Percentiles rank a stretch among this genome's conserved stretches.
phyloP scores from a whole-genome alignment of 164 flowering plant genomes.

The Vitis rotundifolia region DNA sequence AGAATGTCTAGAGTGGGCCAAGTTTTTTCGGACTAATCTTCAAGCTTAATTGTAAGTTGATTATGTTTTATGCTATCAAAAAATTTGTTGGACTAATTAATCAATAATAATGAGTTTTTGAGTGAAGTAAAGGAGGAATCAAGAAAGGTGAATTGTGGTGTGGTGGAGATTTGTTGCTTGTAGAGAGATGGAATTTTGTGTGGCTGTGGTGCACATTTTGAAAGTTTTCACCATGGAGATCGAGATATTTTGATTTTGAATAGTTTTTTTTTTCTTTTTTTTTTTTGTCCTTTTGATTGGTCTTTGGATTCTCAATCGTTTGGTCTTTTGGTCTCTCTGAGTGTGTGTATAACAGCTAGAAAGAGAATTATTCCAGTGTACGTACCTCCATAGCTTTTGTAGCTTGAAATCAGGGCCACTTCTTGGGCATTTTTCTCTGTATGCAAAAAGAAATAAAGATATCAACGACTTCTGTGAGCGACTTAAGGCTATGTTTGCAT shows the following conservation, averaged over 20 bases:
- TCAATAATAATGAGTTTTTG: no score
- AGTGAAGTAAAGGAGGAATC: no score
- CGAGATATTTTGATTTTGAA: background rate
- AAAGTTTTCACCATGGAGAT: background rate
- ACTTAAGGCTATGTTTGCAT: background rate
- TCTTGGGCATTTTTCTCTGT: background rate
- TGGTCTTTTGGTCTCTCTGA: background rate
- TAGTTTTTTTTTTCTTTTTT: no score
- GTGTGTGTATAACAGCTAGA: constrained; percentile 1
- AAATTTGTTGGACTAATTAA: no score
- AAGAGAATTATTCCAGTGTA: background rate
- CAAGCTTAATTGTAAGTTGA: no score
- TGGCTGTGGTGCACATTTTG: background rate
- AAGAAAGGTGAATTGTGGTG: background rate
- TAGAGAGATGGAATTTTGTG: background rate
- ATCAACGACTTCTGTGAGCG: background rate
- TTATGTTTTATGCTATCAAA: no score
- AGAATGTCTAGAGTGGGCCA: no score
- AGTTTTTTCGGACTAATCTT: no score
- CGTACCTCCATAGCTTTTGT: background rate
- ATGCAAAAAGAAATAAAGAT: background rate
- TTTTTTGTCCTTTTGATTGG: background rate
- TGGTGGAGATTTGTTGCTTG: constrained; percentile 6
- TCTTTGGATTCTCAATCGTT: constrained; percentile 5
- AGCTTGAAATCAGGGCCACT: constrained; percentile 5